phyloP scores from a whole-genome alignment of 805 yeast genomes.

The Candida vaughaniae region DNA sequence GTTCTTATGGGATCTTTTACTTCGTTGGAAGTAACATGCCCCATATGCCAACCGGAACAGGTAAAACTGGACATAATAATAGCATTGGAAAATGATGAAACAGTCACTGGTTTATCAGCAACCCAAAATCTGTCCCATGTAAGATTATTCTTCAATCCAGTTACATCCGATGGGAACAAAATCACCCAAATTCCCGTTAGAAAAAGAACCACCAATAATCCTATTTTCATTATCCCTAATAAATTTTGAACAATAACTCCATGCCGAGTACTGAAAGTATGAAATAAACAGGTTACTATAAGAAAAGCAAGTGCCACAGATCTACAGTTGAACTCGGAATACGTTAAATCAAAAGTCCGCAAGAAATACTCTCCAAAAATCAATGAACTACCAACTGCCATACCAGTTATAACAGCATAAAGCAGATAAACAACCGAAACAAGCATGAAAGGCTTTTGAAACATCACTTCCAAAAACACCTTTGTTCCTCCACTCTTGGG shows the following conservation, averaged over 20 bases:
- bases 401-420: slow-evolving; percentile 53
- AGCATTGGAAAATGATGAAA: slow-evolving; percentile 52
- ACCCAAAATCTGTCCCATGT: slow-evolving; percentile 27
- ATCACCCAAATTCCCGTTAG: slow-evolving; percentile 58
- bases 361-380: slow-evolving; percentile 62
- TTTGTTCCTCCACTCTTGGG: slow-evolving; percentile 79
- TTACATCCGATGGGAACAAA: slow-evolving; percentile 44
- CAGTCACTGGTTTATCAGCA: slow-evolving; percentile 25
- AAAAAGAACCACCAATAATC: slow-evolving; percentile 52
- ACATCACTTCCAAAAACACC: slow-evolving; percentile 67
- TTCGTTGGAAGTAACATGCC: slow-evolving; percentile 61
- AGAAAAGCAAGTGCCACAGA: slow-evolving; percentile 29
- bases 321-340: slow-evolving; percentile 34
- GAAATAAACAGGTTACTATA: slow-evolving; percentile 38
- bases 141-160: slow-evolving; percentile 46
- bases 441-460: slow-evolving; percentile 56
- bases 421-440: slow-evolving; percentile 50
- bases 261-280: slow-evolving; percentile 56
- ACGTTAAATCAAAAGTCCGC: slow-evolving; percentile 43
- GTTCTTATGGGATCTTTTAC: slow-evolving; percentile 58
- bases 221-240: slow-evolving; percentile 60
- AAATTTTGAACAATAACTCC: slow-evolving; percentile 64
- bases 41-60: slow-evolving; percentile 62
- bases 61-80: slow-evolving; percentile 59
- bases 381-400: slow-evolving; percentile 53